Evolutionary conservation across 176 grass and related monocot species (phyloP), one percentile per base, ranked within the genome.

Genomic region (Coix lacrymajobi): DNA sequence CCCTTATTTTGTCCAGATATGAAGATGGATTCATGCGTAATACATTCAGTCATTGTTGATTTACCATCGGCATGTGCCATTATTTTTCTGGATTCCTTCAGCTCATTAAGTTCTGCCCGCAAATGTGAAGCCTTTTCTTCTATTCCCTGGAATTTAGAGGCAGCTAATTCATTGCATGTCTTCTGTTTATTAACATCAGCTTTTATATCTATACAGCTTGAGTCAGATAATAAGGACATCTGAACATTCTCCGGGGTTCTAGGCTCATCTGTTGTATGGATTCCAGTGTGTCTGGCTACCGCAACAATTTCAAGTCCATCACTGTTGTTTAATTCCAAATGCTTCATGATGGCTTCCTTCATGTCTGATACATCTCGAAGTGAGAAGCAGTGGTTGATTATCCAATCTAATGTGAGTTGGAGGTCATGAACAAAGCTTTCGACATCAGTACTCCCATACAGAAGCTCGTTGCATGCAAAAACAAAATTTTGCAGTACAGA

Each of bases 351-450:
- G 52, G 85, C 60, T 78, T 95, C 96, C 66, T 86, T 91, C 91
- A 98, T 95, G 77, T 95, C 93, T 44, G 93, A 92, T 84, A 98
- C 91, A 95, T 95, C 96, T 93, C 75, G 87, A 66, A 95, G 89
- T 44, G 91, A 95, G 85, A 96, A 98, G 65, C 93, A 98, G 52
- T 93, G 96, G 57, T 72, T 95, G 16, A 98, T 81, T 73, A 93
- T 91, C 93, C 89, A 93, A 70, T 95, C 87, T 43, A 98, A 83
- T 32, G 87, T 85, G 44, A 80, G 57, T 66, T 84, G 82, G 34
- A 98, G 56, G 62, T 87, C 89, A 85, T 80, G 66, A 69, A 89
- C 57, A 86, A 95, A 93, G 66, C 66, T 87, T 86, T 93, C 89
- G 62, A 92, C 68, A 79, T 89, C 86, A 29, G 58, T 86, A 48